Evolutionary conservation across 2,329 filamentous ascomycete species (phyloP).

Genomic region (Talaromyces sp.): DNA sequence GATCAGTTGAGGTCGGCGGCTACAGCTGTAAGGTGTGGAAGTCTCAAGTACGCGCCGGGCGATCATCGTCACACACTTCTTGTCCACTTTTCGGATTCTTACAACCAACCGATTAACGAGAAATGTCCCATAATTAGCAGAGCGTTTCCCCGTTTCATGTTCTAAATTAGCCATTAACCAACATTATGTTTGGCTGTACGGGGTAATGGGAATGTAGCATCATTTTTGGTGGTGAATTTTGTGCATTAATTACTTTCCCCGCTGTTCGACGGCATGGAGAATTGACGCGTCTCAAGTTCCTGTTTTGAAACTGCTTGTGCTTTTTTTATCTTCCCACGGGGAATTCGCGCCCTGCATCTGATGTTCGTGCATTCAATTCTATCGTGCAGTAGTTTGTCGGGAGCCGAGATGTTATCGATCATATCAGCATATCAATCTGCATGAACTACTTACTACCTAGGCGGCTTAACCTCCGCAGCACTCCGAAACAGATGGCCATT

Average conservation of each 20-base stretch:
- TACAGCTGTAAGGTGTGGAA: slow-evolving; percentile 22
- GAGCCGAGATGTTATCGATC: too few relatives aligned
- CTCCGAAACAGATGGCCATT: too few relatives aligned
- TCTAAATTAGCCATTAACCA: slow-evolving; percentile 2
- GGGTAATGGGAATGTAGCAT: neutral
- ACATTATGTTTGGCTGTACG: neutral
- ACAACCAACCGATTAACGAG: slow-evolving; percentile 3
- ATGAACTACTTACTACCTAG: too few relatives aligned
- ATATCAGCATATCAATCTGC: too few relatives aligned
- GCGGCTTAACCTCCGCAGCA: too few relatives aligned
- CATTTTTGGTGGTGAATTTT: neutral
- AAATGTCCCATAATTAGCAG: slow-evolving; percentile 30
- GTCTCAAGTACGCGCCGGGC: slow-evolving; percentile 27
- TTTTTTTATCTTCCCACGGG: neutral
- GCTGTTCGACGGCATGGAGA: neutral
- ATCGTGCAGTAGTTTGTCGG: too few relatives aligned
- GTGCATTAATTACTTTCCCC: neutral
- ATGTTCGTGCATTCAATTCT: neutral
- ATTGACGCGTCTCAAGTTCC: too few relatives aligned
- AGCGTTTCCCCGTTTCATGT: neutral
- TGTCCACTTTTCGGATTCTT: neutral
- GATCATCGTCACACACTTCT: slow-evolving; percentile 16
- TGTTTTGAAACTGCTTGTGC: neutral
- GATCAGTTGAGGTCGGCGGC: slow-evolving; percentile 24
- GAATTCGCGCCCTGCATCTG: neutral